Evolutionary conservation across 176 grass and related monocot genomes (phyloP).

Genomic region (Juncus inflexus): DNA sequence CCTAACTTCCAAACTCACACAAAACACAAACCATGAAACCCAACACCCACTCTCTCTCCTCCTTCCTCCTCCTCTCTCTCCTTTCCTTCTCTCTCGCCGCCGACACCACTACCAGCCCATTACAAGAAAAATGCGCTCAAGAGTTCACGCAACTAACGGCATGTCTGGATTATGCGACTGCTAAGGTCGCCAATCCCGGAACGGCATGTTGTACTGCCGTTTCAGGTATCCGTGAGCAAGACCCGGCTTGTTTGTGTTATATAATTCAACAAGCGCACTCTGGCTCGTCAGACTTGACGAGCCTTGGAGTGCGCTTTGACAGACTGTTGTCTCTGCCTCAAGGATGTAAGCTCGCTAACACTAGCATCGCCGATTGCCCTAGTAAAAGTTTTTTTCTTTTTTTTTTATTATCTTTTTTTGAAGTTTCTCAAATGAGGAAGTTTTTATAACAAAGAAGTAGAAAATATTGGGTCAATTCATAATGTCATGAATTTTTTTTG

Average conservation of each 20-base stretch:
- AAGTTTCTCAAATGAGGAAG: background rate
- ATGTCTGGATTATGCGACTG: constrained; percentile 38
- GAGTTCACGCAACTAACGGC: constrained; percentile 31
- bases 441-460: background rate
- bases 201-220: constrained; percentile 28
- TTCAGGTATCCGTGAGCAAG: constrained; percentile 28
- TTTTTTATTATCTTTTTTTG: background rate
- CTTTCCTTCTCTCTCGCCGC: background rate
- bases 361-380: constrained; percentile 35
- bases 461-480: no score
- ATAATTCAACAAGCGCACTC: constrained; percentile 46
- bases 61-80: constrained; percentile 20
- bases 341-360: constrained; percentile 38
- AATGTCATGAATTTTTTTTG: background rate
- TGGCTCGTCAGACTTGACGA: constrained; percentile 24
- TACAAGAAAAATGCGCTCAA: constrained; percentile 31
- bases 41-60: background rate
- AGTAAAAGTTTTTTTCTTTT: constrained; percentile 30
- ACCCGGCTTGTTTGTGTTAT: constrained; percentile 36
- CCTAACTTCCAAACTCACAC: background rate
- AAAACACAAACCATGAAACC: constrained; percentile 11
- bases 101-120: background rate
- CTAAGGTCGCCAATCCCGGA: constrained; percentile 21
- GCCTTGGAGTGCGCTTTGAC: constrained; percentile 35
- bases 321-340: constrained; percentile 30